Evolutionary conservation across 2,329 filamentous ascomycete genomes (phyloP).

Genomic region (Epichloe bromicola): DNA sequence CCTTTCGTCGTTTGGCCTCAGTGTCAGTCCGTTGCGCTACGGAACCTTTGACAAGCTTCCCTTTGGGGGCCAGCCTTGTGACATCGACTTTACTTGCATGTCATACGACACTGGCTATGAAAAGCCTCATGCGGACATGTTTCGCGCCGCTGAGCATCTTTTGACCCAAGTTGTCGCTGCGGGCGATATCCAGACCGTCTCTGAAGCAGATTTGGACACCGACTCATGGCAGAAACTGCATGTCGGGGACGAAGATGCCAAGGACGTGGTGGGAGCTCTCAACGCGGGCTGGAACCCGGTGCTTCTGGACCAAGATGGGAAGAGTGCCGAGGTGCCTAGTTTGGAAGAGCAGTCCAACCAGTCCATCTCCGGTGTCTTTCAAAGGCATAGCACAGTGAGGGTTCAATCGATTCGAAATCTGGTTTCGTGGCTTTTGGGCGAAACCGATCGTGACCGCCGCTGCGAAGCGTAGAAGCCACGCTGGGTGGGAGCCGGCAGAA

Average conservation of each 20-base stretch:
- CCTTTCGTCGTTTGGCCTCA: slow-evolving; percentile 38
- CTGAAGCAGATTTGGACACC: slow-evolving; percentile 8
- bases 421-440: slow-evolving; percentile 6
- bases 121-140: slow-evolving; percentile 45
- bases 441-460: neutral
- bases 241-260: slow-evolving; percentile 38
- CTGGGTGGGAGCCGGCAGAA: neutral
- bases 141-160: slow-evolving; percentile 37
- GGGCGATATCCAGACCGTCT: neutral
- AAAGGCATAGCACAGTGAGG: slow-evolving; percentile 5
- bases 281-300: slow-evolving; percentile 14
- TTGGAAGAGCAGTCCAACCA: slow-evolving; percentile 6
- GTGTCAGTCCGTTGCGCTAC: slow-evolving; percentile 26
- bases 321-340: slow-evolving; percentile 1
- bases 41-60: slow-evolving; percentile 5
- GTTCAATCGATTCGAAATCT: slow-evolving; percentile 10
- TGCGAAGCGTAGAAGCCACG: too few relatives aligned
- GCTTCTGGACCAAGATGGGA: slow-evolving; percentile 9
- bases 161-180: slow-evolving; percentile 18
- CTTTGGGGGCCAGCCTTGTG: slow-evolving; percentile 8
- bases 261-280: slow-evolving; percentile 35
- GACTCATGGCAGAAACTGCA: slow-evolving; percentile 30
- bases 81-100: slow-evolving; percentile 44
- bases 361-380: slow-evolving; percentile 7
- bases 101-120: slow-evolving; percentile 50